These are phyloP conservation scores for Mallotus japonicus DNA, from an alignment of 441 rosid species.

Conservation along the genomic window DNA sequence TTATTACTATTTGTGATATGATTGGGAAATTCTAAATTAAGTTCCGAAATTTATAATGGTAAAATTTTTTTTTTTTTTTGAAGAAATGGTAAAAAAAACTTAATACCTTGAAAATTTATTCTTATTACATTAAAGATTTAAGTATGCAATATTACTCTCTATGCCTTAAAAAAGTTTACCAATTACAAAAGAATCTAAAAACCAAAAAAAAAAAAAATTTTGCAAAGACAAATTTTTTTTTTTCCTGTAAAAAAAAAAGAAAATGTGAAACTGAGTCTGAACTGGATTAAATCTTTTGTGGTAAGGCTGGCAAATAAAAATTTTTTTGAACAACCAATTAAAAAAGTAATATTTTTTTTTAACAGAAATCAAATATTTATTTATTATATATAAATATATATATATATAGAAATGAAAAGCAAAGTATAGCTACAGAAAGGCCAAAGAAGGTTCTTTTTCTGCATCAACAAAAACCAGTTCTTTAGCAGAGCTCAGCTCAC, in stretches of 20 bases:
- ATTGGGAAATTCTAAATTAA: too few species aligned
- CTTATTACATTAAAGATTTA: too few species aligned
- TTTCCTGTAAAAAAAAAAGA: neutral
- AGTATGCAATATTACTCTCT: too few species aligned
- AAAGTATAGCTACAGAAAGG: constrained; percentile 36
- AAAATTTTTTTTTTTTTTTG: too few species aligned
- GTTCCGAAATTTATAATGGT: too few species aligned
- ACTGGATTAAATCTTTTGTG: constrained; percentile 8
- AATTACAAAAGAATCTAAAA: too few species aligned
- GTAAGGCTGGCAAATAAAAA: neutral
- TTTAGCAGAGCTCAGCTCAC: constrained; percentile 13
- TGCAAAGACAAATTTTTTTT: too few species aligned
- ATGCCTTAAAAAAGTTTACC: too few species aligned
- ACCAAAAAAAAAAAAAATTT: too few species aligned
- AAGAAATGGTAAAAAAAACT: too few species aligned
- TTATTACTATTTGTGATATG: too few species aligned
- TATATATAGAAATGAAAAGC: constrained; percentile 7
- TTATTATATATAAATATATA: neutral
- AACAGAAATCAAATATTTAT: neutral
- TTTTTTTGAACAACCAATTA: neutral
- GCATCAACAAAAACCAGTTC: constrained; percentile 40
- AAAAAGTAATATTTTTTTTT: neutral
- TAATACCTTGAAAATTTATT: too few species aligned
- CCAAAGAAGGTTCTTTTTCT: constrained; percentile 44
- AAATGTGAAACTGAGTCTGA: neutral